phyloP scores from a whole-genome alignment of 257 asterid genomes.

The Solanum megistacrolobum region DNA sequence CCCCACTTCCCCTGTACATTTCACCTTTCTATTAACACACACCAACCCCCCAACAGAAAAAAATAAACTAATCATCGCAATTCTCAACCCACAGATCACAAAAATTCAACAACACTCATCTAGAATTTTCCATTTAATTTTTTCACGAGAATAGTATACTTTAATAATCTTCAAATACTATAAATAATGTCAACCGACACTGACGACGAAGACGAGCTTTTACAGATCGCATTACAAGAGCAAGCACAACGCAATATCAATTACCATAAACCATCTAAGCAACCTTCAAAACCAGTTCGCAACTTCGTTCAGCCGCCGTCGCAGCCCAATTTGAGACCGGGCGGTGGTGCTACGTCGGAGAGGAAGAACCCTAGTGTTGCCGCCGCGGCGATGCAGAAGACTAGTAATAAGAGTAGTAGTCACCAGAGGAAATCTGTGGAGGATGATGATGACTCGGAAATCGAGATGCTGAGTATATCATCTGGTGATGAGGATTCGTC shows the following conservation, averaged over 20 bases:
- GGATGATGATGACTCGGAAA: conserved; percentile 93
- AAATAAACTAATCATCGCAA: neutral
- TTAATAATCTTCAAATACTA: neutral
- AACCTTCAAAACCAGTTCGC: conserved; percentile 54
- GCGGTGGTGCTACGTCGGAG: conserved; percentile 3
- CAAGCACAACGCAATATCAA: conserved; percentile 72
- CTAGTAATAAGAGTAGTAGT: conserved; percentile 1
- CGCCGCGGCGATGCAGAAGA: conserved; percentile 30
- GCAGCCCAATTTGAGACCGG: neutral
- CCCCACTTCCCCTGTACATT: neutral
- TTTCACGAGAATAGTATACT: neutral
- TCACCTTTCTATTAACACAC: neutral
- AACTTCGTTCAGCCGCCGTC: neutral
- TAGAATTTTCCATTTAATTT: neutral
- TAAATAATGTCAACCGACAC: conserved; percentile 68
- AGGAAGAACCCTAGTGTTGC: conserved; percentile 9
- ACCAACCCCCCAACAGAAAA: neutral
- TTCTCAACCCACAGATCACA: neutral
- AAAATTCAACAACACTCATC: neutral
- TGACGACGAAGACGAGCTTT: conserved; percentile 80
- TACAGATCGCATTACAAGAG: conserved; percentile 93
- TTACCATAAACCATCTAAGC: conserved; percentile 30
- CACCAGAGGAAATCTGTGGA: conserved; percentile 34
- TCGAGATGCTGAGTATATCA: conserved; percentile 93
- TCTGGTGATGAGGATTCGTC: conserved; percentile 86